Percentiles rank a stretch among this genome's conserved stretches.
These are phyloP conservation scores for Nicotiana obtusifolia DNA, from an alignment of 257 asterid species.

Conservation along the genomic window DNA sequence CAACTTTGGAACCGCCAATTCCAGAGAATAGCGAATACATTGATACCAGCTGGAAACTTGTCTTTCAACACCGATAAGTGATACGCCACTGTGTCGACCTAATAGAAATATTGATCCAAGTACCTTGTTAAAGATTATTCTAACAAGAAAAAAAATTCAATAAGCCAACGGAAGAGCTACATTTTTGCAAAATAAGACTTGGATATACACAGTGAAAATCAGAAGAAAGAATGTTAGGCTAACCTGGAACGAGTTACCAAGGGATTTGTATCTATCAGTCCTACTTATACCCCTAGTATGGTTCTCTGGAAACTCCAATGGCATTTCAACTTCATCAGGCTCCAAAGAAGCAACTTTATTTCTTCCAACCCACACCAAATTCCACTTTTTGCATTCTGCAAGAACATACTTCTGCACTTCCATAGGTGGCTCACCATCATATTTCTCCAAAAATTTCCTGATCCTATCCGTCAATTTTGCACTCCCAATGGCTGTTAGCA, in stretches of 20 bases:
- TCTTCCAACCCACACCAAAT: too few species aligned
- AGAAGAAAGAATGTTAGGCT: background rate
- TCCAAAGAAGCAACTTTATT: too few species aligned
- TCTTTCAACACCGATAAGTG: background rate
- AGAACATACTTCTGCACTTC: conserved; percentile 30
- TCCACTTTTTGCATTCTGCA: conserved; percentile 43
- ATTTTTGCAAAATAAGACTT: background rate
- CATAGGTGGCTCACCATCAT: conserved; percentile 33
- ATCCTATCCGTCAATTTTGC: conserved; percentile 45
- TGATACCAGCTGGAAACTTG: background rate
- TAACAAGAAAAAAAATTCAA: background rate
- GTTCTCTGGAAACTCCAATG: conserved; percentile 1
- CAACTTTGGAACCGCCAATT: conserved; percentile 51
- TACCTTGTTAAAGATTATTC: background rate
- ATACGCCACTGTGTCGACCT: conserved; percentile 39
- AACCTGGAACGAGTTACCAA: too few species aligned
- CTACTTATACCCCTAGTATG: conserved; percentile 64
- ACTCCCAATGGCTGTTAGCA: conserved; percentile 44
- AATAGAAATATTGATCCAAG: background rate
- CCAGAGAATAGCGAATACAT: background rate
- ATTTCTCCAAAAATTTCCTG: conserved; percentile 37
- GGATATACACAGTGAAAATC: background rate
- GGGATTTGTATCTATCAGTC: conserved; percentile 27
- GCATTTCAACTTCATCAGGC: too few species aligned
- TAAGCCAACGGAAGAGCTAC: background rate